Evolutionary conservation across 331 rosid genomes (phyloP).

Genomic region (Rhamnella rubrinervis): DNA sequence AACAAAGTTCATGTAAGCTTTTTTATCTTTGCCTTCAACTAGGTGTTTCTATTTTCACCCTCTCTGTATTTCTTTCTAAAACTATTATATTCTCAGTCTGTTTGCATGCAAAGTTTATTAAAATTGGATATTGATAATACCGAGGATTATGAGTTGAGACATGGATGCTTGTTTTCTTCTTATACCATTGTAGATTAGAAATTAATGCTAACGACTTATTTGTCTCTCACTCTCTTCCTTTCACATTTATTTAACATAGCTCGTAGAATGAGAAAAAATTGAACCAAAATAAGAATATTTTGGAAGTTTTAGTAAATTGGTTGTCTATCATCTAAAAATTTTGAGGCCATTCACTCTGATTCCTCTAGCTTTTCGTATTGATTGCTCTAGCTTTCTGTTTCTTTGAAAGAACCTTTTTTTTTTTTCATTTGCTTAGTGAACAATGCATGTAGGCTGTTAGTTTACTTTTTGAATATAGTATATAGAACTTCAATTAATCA

Average conservation of each 20-base stretch:
- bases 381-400: constrained; percentile 1
- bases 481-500: neutral
- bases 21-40: constrained; percentile 1
- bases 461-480: too few species aligned
- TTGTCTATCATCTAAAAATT: neutral
- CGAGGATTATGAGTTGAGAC: neutral
- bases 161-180: neutral
- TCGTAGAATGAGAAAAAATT: neutral
- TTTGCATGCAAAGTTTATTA: too few species aligned
- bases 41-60: constrained; percentile 2
- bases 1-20: constrained; percentile 80
- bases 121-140: neutral
- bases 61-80: neutral
- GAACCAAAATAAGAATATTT: too few species aligned
- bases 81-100: neutral
- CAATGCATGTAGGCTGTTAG: too few species aligned
- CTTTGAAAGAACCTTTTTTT: too few species aligned
- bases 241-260: neutral
- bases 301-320: neutral
- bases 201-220: neutral
- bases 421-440: too few species aligned
- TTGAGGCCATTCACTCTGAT: neutral
- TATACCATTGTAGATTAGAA: neutral
- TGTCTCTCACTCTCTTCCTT: neutral
- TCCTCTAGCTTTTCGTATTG: neutral